Evolutionary conservation across 257 asterid species (phyloP).

Genomic region (Parsonsia alboflavescens): DNA sequence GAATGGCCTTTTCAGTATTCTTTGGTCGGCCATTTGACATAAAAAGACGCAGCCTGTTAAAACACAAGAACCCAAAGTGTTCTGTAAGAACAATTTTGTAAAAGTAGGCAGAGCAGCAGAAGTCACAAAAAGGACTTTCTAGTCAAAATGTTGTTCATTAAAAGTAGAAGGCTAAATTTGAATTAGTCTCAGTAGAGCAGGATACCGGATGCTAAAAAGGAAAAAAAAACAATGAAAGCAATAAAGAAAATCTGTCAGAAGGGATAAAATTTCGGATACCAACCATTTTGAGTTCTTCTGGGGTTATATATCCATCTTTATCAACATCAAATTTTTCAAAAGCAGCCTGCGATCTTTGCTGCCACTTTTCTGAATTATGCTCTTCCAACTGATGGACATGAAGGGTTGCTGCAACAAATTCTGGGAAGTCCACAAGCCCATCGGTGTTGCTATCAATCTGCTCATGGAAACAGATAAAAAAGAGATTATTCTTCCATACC

Average conservation of each 20-base stretch:
- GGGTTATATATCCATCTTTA: conserved; percentile 83
- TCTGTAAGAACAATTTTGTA: background rate
- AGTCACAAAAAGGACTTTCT: background rate
- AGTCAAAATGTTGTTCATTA: background rate
- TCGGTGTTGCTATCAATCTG: conserved; percentile 97
- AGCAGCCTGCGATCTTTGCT: conserved; percentile 72
- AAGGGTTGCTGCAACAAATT: conserved; percentile 92
- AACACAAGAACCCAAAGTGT: background rate
- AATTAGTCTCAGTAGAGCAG: too few relatives aligned
- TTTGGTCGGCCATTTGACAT: background rate
- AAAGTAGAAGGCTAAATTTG: too few relatives aligned
- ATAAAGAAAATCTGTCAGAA: background rate
- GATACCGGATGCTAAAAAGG: too few relatives aligned
- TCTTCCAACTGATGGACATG: conserved; percentile 95
- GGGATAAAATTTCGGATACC: conserved; percentile 15
- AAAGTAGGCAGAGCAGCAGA: background rate
- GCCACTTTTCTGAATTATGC: conserved; percentile 83
- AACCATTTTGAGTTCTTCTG: conserved; percentile 91
- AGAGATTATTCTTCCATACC: conserved; percentile 9
- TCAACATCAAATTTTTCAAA: conserved; percentile 92
- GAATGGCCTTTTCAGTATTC: background rate
- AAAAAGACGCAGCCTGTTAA: background rate
- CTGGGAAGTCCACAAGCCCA: conserved; percentile 92
- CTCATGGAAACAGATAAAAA: conserved; percentile 19
- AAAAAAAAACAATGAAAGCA: background rate